Base-by-base conservation (phyloP, 202 grass and related monocot species). In the Zoysia matrella region DNA sequence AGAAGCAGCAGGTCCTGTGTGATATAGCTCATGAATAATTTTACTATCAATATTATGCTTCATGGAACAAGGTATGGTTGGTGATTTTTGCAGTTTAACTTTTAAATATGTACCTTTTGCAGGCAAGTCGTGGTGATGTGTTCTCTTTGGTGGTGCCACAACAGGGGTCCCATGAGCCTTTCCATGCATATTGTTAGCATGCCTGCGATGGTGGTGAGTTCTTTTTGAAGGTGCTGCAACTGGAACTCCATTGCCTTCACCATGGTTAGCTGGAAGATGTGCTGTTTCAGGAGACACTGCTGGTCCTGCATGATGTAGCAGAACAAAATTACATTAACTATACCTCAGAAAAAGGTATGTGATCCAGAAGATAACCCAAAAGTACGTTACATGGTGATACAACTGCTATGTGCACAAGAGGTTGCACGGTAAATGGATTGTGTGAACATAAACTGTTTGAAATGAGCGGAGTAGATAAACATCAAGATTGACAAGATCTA, bases 1-100 rank as follows among this genome's bases (percentile, higher is more conserved):
- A 74, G 91, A 94, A 80, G 57, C 12, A 13, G 54, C 63, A 48
- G 76, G 88, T 75, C 84, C 91, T 97, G 71, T 52, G 67, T 0
- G 30, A 60, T 45, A 82, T 86, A 70, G 84, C 42, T 78, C 71
- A 81, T 64, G 58, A 74, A 80, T 91, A 65, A 66, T 64, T 87
- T 70, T 45, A 80, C 60, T 64, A 77, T 58, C 39, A 71, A 67
- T 7, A 76, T 71, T 66, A 65, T 7, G 75, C 74, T 46, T 78
- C 50, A 54, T 57, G 0, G 74, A 53, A 83, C 22, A 80, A 60
- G 60, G 71, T 60, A 71, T 65, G 4, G 50, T 60, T 71, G 22
- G 50, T 60, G 36, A 14, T 57, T 81, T 22, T 80, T 46, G 53
- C 51, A 71, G 56, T 50, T 57, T 71, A 93, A 88, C 91, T 93